Conservation (phyloP, 2,329 filamentous ascomycete species). For the Hypoxylon sp. region DNA sequence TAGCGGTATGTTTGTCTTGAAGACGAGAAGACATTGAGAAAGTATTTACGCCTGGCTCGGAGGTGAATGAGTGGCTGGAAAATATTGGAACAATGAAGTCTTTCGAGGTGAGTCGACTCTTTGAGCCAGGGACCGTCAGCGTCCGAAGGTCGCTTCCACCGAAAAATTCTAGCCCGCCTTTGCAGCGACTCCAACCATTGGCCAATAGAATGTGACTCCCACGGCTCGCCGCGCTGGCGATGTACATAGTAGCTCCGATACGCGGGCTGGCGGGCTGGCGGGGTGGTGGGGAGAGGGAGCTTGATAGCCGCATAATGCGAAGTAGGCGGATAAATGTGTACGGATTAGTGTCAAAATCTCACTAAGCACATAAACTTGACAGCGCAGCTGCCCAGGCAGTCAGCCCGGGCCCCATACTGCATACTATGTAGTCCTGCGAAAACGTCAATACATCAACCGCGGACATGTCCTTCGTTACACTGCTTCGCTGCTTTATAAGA, state of each 20-base stretch:
- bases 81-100: conserved; percentile 27
- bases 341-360: no score
- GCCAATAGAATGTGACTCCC: conserved; percentile 17
- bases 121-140: conserved; percentile 29
- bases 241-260: conserved; percentile 21
- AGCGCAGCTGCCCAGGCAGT: no score
- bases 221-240: neutral
- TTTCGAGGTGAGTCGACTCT: conserved; percentile 27
- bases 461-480: no score
- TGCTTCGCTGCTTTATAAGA: no score
- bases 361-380: no score
- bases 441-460: no score
- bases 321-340: neutral
- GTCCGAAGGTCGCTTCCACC: conserved; percentile 25
- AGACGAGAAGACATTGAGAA: conserved; percentile 14
- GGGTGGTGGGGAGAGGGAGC: conserved; percentile 13
- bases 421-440: no score
- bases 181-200: conserved; percentile 24
- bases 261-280: conserved; percentile 6
- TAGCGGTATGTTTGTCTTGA: neutral
- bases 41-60: conserved; percentile 5
- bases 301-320: conserved; percentile 16
- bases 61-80: neutral
- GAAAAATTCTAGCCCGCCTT: conserved; percentile 19
- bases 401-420: no score